Percentiles rank a stretch among this genome's conserved stretches.
phyloP scores from a whole-genome alignment of 2,329 filamentous ascomycete genomes.

The Penicillium sp. region DNA sequence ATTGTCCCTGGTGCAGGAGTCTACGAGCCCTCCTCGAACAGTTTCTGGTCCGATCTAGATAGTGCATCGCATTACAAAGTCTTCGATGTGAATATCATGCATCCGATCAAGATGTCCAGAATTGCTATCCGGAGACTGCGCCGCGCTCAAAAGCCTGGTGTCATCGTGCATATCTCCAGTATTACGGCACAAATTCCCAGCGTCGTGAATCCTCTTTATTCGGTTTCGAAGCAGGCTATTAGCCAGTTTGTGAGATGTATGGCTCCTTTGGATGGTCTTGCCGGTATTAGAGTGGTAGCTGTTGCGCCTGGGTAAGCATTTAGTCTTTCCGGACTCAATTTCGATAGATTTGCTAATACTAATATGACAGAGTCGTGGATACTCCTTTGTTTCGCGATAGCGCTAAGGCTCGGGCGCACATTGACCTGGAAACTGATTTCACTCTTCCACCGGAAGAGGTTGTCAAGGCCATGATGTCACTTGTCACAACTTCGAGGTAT shows the following conservation, averaged over 20 bases:
- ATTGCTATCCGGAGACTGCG: neutral
- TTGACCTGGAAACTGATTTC: neutral
- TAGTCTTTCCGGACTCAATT: neutral
- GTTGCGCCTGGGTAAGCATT: neutral
- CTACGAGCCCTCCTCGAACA: neutral
- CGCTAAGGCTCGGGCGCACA: neutral
- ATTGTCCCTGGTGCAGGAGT: neutral
- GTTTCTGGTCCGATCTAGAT: neutral
- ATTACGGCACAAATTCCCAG: neutral
- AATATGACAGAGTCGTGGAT: neutral
- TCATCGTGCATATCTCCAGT: neutral
- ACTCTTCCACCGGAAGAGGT: neutral
- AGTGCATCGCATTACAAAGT: neutral
- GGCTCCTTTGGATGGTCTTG: neutral
- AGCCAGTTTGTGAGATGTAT: neutral
- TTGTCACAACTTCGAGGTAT: neutral
- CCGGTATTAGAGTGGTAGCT: neutral
- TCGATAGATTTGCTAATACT: neutral
- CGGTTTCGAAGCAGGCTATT: neutral
- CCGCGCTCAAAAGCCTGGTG: neutral
- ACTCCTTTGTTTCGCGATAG: neutral
- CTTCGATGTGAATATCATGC: neutral
- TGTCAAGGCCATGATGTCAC: neutral
- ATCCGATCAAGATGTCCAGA: neutral
- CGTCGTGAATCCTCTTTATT: neutral